phyloP scores from a whole-genome alignment of 192 early-diverging fungal species.

The Podila epigama region DNA sequence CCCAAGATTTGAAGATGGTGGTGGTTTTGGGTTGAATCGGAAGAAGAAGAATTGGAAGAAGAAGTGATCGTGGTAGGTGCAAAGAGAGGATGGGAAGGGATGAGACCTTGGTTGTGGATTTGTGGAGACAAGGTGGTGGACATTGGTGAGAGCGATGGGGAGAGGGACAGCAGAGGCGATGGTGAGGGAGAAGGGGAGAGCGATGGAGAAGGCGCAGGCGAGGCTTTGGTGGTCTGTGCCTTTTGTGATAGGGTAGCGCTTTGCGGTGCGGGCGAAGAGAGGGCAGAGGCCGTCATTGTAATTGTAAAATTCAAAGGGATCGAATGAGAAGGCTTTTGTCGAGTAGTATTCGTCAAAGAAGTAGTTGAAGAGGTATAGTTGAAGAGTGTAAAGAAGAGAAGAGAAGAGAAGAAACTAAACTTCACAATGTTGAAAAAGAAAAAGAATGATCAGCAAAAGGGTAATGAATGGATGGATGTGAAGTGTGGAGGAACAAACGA shows the following conservation, averaged over 20 bases:
- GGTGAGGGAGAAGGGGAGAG: slow-evolving; percentile 17
- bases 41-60: not conserved
- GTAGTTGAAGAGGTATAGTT: too few relatives aligned
- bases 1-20: slow-evolving; percentile 47
- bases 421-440: too few relatives aligned
- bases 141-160: not conserved
- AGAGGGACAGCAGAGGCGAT: slow-evolving; percentile 10
- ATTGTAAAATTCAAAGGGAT: too few relatives aligned
- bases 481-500: too few relatives aligned
- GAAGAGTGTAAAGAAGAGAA: too few relatives aligned
- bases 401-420: too few relatives aligned
- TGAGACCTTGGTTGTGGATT: not conserved
- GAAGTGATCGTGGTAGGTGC: slow-evolving; percentile 2
- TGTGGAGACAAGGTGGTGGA: not conserved
- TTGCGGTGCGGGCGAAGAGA: slow-evolving; percentile 28
- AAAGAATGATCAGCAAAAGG: too few relatives aligned
- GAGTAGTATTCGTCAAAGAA: too few relatives aligned
- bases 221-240: slow-evolving; percentile 47
- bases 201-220: slow-evolving; percentile 23
- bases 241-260: slow-evolving; percentile 1
- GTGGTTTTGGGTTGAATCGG: slow-evolving; percentile 17
- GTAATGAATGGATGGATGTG: too few relatives aligned
- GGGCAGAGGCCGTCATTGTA: slow-evolving; percentile 47
- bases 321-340: too few relatives aligned
- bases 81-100: slow-evolving; percentile 5